These are phyloP conservation scores for Cryphonectria naterciae DNA, from an alignment of 2,329 filamentous ascomycete genomes.

Conservation along the genomic window DNA sequence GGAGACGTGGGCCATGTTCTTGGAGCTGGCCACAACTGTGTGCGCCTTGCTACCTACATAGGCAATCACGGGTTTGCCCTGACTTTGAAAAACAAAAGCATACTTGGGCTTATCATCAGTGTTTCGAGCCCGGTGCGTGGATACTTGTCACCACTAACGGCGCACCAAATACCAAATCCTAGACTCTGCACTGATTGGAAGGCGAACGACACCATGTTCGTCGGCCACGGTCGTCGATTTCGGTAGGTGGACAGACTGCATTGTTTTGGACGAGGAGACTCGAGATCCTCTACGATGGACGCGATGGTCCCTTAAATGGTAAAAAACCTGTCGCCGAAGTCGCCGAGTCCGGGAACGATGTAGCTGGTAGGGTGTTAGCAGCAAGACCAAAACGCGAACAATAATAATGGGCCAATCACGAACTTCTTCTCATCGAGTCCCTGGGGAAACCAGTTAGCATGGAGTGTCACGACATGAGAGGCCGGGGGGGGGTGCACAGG, in stretches of 20 bases:
- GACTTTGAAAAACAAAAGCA: neutral
- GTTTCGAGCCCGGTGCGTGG: neutral
- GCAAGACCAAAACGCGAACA: slow-evolving; percentile 32
- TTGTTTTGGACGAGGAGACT: neutral
- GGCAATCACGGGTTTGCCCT: neutral
- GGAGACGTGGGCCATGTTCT: slow-evolving; percentile 14
- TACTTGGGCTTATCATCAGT: slow-evolving; percentile 5
- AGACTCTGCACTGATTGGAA: neutral
- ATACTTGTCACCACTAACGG: slow-evolving; percentile 7
- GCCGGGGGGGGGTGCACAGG: slow-evolving; percentile 4
- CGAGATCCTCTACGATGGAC: neutral
- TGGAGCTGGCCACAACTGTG: slow-evolving; percentile 13
- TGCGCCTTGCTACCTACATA: slow-evolving; percentile 12
- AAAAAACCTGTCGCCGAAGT: slow-evolving; percentile 96
- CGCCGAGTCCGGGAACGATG: slow-evolving; percentile 89
- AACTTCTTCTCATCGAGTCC: slow-evolving; percentile 98
- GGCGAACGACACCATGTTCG: neutral
- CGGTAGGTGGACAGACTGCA: neutral
- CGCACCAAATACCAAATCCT: neutral
- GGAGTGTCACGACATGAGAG: neutral
- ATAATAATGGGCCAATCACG: slow-evolving; percentile 39
- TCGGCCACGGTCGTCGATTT: neutral
- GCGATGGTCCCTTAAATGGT: slow-evolving; percentile 65
- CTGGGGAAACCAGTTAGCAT: slow-evolving; percentile 42
- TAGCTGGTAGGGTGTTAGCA: slow-evolving; percentile 66